Evolutionary conservation across 441 rosid genomes (phyloP), one percentile per base, ranked within the genome.

Genomic region (Pelargonium citronellum): DNA sequence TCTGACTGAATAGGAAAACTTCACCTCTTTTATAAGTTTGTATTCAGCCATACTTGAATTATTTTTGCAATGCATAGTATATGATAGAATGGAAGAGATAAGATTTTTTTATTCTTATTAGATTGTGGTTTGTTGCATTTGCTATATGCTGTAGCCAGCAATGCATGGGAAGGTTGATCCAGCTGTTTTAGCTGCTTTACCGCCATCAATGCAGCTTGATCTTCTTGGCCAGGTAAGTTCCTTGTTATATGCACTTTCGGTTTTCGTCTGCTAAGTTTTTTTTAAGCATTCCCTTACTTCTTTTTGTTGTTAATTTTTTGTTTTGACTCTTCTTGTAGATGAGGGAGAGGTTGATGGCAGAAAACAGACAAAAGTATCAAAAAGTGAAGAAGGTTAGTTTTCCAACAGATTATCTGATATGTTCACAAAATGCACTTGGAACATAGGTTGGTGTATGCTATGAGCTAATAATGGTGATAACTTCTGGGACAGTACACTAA

Each of bases 311-410:
- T 61, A 11, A 44, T 62, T 51, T 71, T 27, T 71, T 55, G 34
- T 27, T 73, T 63, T 64, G 34, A 71, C 69, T 43, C 69, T 57
- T 65, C 60, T 39, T 77, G 78, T 74, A 95, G 99, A 92, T 95
- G 96, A 88, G 96, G 80, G 99, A 95, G 83, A 84, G 84, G 71
- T 79, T 89, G 87, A 95, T 95, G 95, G 97, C 97, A 70, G 98
- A 92, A 82, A 95, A 95, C 82, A 83, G 97, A 76, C 97, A 95
- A 77, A 87, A 85, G 77, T 95, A 95, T 84, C 98, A 95, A 73
- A 86, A 87, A 89, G 95, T 95, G 64, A 92, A 92, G 83, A 92
- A 95, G 97, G 98, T 95, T 67, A 44, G 83, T 79, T 68, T 46
- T 70, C 67, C 41, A 73, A 67, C 77, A 22, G 44, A 39, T 57